Base-by-base conservation (phyloP, 495 filamentous ascomycete genomes). In the Tuber magnatum region DNA sequence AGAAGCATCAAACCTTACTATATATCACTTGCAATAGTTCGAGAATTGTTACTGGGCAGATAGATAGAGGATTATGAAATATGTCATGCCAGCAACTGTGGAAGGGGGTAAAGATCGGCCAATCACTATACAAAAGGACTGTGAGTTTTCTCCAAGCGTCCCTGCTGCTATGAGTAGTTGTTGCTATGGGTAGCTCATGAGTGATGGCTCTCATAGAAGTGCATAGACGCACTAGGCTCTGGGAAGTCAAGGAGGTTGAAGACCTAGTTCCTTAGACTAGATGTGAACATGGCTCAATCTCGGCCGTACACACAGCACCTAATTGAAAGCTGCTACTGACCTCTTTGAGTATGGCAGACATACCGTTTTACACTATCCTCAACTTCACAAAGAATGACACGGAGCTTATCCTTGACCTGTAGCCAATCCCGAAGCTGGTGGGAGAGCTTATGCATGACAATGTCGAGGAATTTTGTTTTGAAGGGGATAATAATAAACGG, bases 31-130 rank as follows among this genome's bases (percentile, higher is more conserved):
- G 70, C 87, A 90, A 42, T 93, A 93, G 91, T 86, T 86, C n/a
- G 84, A 89, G 77, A 89, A 92, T 80, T 93, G 93, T 32, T 97
- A 98, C 80, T 94, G 97, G 84, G 91, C 90, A 16, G 94, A 97
- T 84, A 93, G 92, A 83, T 91, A 93, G 71, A 86, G 92, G 2
- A 86, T 97, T 4, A 83, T 97, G 71, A 44, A 69, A 28, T 80
- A 74, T 38, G 32, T 51, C 40, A 41, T 80, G 68, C 32, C 69
- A 16, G 71, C 41, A 3, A 16, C 12, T 61, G 12, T 32, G 3
- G n/a, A 32, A 16, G n/a, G 12, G 10, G 14, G 4, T 16, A 12
- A 28, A 1, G 16, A n/a, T 12, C n/a, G n/a, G 28, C 51, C 28
- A 2, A n/a, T 61, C 12, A n/a, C 12, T 61, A 32, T 61, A 61